Evolutionary conservation across 306 rosid genomes (phyloP).

Genomic region (Senna tora): DNA sequence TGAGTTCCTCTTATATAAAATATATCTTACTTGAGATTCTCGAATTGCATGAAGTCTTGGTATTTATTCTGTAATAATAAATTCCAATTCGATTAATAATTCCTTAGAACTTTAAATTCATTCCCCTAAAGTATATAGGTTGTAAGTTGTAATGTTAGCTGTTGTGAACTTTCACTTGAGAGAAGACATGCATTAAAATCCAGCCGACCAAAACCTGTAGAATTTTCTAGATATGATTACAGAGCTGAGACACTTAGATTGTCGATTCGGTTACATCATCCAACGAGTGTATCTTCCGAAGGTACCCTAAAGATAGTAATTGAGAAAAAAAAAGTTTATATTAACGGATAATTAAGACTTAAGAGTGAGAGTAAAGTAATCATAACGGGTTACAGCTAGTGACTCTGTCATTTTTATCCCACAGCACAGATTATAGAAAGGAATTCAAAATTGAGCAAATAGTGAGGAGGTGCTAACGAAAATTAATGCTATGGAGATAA

Average conservation of each 20-base stretch:
- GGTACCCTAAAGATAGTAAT: neutral
- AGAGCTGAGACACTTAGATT: neutral
- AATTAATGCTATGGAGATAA: too few species aligned
- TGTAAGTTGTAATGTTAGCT: neutral
- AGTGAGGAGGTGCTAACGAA: too few species aligned
- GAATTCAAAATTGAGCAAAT: neutral
- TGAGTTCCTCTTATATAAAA: too few species aligned
- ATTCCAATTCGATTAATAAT: too few species aligned
- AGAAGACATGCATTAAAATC: neutral
- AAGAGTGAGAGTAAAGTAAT: neutral
- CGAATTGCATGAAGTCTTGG: neutral
- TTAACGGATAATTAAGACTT: neutral
- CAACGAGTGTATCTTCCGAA: neutral
- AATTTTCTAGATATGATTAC: neutral
- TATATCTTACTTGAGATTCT: neutral
- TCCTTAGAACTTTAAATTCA: neutral
- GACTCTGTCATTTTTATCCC: neutral
- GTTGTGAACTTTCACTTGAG: neutral
- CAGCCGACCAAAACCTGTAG: conserved; percentile 4
- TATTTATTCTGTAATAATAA: neutral
- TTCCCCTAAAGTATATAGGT: too few species aligned
- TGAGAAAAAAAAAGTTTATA: neutral
- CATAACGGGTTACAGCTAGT: neutral
- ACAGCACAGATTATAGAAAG: neutral
- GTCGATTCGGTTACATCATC: neutral